Percentiles rank a stretch among this genome's conserved stretches.
Conservation (phyloP, 106 monocot genomes). For the Vanilla planifolia region DNA sequence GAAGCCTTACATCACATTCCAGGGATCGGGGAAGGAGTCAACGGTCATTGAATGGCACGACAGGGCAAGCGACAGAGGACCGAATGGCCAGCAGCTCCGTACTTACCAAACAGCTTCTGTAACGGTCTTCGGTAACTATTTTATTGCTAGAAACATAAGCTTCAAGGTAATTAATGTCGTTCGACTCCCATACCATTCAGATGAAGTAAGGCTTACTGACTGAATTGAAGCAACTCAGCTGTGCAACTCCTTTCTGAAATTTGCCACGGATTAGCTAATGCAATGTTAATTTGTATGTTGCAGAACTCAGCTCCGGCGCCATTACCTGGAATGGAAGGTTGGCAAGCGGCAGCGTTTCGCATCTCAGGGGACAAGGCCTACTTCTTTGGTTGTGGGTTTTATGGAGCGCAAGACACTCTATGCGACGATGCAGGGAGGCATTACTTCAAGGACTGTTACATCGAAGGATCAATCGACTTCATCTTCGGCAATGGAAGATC, state of each 20-base stretch:
- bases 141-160: conserved; percentile 91
- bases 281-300: neutral
- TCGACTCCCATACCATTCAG: no score
- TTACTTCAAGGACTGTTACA: conserved; percentile 95
- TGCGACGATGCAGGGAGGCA: conserved; percentile 86
- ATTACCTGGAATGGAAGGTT: conserved; percentile 82
- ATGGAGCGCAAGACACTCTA: conserved; percentile 95
- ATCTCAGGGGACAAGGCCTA: conserved; percentile 97
- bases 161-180: conserved; percentile 98
- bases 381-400: conserved; percentile 85
- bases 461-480: conserved; percentile 97
- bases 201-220: neutral
- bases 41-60: conserved; percentile 95
- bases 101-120: conserved; percentile 95
- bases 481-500: conserved; percentile 94
- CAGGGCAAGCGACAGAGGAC: conserved; percentile 68
- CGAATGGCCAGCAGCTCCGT: conserved; percentile 82
- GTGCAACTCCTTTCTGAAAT: no score
- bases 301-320: conserved; percentile 96
- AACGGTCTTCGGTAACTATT: conserved; percentile 83
- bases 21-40: conserved; percentile 52
- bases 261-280: no score
- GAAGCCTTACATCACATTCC: conserved; percentile 83
- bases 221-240: no score
- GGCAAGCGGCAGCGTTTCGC: conserved; percentile 88